Conservation (phyloP, 1,139 yeast genomes). For the Yamadazyma mexicana region DNA sequence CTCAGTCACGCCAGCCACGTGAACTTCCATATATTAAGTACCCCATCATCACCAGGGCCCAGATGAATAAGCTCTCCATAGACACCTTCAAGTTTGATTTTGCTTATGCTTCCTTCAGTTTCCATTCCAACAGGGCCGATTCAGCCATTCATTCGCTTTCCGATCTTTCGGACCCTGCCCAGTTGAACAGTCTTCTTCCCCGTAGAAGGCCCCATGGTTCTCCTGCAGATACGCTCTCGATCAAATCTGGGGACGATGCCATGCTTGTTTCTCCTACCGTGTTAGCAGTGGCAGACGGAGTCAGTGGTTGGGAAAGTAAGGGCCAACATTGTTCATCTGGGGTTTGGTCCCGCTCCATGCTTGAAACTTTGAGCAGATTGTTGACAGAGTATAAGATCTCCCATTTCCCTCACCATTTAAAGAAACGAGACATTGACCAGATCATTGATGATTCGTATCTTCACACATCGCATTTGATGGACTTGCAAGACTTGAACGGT, state of each 20-base stretch:
- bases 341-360: slow-evolving; percentile 56
- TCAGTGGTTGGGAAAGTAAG: slow-evolving; percentile 58
- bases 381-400: slow-evolving; percentile 47
- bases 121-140: slow-evolving; percentile 40
- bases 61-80: slow-evolving; percentile 34
- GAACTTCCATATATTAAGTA: slow-evolving; percentile 42
- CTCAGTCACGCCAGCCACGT: neutral
- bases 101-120: slow-evolving; percentile 49
- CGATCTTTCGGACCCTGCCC: slow-evolving; percentile 53
- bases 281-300: slow-evolving; percentile 62
- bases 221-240: slow-evolving; percentile 52
- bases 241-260: slow-evolving; percentile 64
- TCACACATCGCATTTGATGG: slow-evolving; percentile 57
- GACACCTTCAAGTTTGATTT: slow-evolving; percentile 48
- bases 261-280: slow-evolving; percentile 57
- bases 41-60: slow-evolving; percentile 43
- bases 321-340: slow-evolving; percentile 47
- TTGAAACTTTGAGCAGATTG: slow-evolving; percentile 51
- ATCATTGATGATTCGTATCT: slow-evolving; percentile 51
- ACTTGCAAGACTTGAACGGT: slow-evolving; percentile 48
- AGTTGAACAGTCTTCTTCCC: slow-evolving; percentile 47
- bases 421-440: slow-evolving; percentile 45
- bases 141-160: slow-evolving; percentile 51
- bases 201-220: slow-evolving; percentile 55
- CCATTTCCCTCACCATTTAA: slow-evolving; percentile 44